Evolutionary conservation across 2,329 filamentous ascomycete species (phyloP).

Genomic region (Aspergillus hiratsukae): DNA sequence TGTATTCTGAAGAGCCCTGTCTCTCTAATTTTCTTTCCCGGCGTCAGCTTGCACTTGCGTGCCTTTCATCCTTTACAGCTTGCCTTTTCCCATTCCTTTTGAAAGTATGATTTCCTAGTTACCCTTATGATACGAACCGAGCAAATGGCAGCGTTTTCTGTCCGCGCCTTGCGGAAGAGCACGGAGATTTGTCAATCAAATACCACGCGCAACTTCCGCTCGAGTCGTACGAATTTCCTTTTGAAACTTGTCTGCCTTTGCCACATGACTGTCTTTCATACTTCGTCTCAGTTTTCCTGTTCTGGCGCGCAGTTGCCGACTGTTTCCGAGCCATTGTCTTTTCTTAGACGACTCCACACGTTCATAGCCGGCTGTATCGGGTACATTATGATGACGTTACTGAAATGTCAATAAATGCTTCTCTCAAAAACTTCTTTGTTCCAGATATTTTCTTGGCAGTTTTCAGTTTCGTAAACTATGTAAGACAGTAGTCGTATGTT

Average conservation of each 20-base stretch:
- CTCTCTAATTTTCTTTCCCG: conserved; percentile 20
- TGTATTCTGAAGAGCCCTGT: conserved; percentile 22
- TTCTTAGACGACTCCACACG: conserved; percentile 13
- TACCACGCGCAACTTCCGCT: neutral
- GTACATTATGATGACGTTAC: conserved; percentile 12
- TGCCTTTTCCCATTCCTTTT: conserved; percentile 14
- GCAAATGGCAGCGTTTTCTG: conserved; percentile 8
- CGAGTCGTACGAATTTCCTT: neutral
- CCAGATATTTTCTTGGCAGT: conserved; percentile 14
- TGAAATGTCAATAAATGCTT: conserved; percentile 4
- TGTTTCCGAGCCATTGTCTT: conserved; percentile 6
- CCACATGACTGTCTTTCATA: conserved; percentile 5
- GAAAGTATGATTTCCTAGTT: conserved; percentile 7
- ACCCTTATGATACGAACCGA: conserved; percentile 15
- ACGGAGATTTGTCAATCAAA: neutral
- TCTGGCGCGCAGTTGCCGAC: neutral
- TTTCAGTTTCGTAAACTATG: neutral
- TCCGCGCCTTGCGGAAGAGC: neutral
- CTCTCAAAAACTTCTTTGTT: conserved; percentile 7
- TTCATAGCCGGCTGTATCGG: conserved; percentile 13
- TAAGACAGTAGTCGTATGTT: neutral
- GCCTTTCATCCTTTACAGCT: conserved; percentile 5
- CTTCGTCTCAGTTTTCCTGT: conserved; percentile 4
- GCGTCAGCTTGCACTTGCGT: conserved; percentile 21
- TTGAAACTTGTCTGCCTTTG: neutral